Evolutionary conservation across 2,329 filamentous ascomycete species (phyloP), one percentile per base, ranked within the genome.

Genomic region (Aspergillus ibericus): DNA sequence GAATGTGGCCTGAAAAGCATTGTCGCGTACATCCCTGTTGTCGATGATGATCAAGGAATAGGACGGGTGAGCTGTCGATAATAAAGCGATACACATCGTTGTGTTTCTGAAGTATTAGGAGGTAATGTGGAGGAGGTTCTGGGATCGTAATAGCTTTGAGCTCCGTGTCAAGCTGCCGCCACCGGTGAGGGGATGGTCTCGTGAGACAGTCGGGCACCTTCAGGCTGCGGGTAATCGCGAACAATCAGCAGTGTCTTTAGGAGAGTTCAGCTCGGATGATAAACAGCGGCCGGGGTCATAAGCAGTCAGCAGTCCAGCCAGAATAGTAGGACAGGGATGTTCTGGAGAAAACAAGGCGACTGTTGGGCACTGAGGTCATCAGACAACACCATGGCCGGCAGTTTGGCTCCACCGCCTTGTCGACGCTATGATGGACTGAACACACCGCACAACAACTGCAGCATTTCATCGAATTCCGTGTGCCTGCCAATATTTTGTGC

Each of bases 21-120:
- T 44, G 15, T 51, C 35, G 59, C 70, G 56, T 74, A 81, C 89
- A 78, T 93, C 90, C 66, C 90, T 85, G 73, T 93, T 93, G 77
- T 92, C 86, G 70, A 92, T 80, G 60, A 91, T 77, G 66, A 93
- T 89, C 60, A 93, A 81, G 25, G 88, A 83, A 75, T 93, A 93
- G 64, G 83, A 80, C 9, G 90, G 90, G 70, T 93, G 90, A 47
- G 88, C 83, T 16, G 89, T 93, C 25, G 89, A 91, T 59, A 91
- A 79, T 47, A 93, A 80, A 50, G 86, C 85, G 74, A 91, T 90
- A 72, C 88, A 91, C 88, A 90, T 90, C 7, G 42, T 56, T 55
- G 16, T 20, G 40, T 4, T 35, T 54, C 15, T 32, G 2, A 16
- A 18, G 12, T 20, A 25, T 49, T 36, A 36, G 29, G 32, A 20